Evolutionary conservation across 306 rosid species (phyloP).

Genomic region (Quillaja saponaria): DNA sequence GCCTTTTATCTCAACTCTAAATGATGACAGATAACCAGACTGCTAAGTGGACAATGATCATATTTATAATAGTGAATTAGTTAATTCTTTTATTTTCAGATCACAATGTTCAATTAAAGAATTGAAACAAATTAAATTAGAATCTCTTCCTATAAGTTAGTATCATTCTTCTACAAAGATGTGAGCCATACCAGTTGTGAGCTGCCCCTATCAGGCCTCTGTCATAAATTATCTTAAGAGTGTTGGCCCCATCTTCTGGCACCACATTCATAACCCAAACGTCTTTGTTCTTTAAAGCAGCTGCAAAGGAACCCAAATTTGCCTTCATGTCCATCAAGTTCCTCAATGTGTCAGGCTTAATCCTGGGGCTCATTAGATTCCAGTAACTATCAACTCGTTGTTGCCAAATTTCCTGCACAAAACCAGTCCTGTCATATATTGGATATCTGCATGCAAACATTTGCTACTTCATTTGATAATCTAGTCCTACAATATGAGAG

Average conservation of each 20-base stretch:
- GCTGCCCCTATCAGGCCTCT: slow-evolving; percentile 86
- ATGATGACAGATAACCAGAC: not conserved
- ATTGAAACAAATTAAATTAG: slow-evolving; percentile 1
- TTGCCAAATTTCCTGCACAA: slow-evolving; percentile 72
- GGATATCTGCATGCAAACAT: not conserved
- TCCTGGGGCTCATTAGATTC: slow-evolving; percentile 67
- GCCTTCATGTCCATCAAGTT: slow-evolving; percentile 98
- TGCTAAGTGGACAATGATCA: not conserved
- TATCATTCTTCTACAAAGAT: not conserved
- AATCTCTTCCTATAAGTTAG: slow-evolving; percentile 5
- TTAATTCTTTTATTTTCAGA: slow-evolving; percentile 10
- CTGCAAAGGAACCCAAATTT: slow-evolving; percentile 82
- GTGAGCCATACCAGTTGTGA: slow-evolving; percentile 72
- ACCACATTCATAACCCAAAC: slow-evolving; percentile 98
- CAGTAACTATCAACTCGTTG: slow-evolving; percentile 69
- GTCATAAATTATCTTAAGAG: slow-evolving; percentile 84
- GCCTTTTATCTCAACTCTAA: not conserved
- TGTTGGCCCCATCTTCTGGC: slow-evolving; percentile 83
- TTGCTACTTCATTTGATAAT: not conserved
- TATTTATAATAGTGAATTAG: not conserved
- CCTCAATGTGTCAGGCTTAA: slow-evolving; percentile 63
- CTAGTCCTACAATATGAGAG: not conserved
- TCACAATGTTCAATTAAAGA: slow-evolving; percentile 7
- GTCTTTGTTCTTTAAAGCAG: slow-evolving; percentile 79
- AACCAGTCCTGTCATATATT: slow-evolving; percentile 25